Percentiles rank a stretch among this genome's conserved stretches.
These are phyloP conservation scores for Potentilla sterilis DNA, from an alignment of 306 rosid species.

Conservation along the genomic window DNA sequence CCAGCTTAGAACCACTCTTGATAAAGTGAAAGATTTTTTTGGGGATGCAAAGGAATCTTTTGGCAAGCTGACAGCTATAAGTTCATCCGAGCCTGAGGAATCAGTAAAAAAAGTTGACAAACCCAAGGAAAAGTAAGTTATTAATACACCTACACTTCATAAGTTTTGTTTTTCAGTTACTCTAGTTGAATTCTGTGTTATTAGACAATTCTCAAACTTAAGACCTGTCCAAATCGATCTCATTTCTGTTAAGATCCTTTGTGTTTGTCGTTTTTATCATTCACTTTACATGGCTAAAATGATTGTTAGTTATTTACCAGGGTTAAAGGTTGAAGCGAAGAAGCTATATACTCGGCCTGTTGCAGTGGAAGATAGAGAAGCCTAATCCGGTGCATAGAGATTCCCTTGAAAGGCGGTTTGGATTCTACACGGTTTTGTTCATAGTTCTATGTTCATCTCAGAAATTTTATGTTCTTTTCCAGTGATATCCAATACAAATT, in stretches of 20 bases:
- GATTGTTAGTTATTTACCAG: slow-evolving; percentile 30
- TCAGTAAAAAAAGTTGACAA: slow-evolving; percentile 38
- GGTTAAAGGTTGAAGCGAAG: slow-evolving; percentile 40
- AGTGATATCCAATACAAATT: slow-evolving; percentile 15
- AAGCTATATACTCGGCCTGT: slow-evolving; percentile 28
- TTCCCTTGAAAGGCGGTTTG: slow-evolving; percentile 25
- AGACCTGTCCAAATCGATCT: neutral
- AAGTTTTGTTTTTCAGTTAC: neutral
- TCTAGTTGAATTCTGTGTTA: neutral
- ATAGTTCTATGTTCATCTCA: slow-evolving; percentile 23
- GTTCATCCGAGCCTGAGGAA: slow-evolving; percentile 38
- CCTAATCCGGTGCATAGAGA: slow-evolving; percentile 17
- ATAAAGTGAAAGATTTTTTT: slow-evolving; percentile 80
- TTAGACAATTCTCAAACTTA: neutral
- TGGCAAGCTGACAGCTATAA: slow-evolving; percentile 61
- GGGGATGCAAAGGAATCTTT: slow-evolving; percentile 90
- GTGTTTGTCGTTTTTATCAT: neutral
- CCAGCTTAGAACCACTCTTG: slow-evolving; percentile 72
- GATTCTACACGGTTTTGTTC: slow-evolving; percentile 42
- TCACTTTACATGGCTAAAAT: neutral
- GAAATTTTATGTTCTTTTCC: neutral
- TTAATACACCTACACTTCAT: neutral
- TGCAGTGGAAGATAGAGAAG: slow-evolving; percentile 24
- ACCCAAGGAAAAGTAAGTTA: slow-evolving; percentile 64
- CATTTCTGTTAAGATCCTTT: slow-evolving; percentile 7